These are phyloP conservation scores for Penicillium italicum DNA, from an alignment of 2,329 filamentous ascomycete species.

Conservation along the genomic window DNA sequence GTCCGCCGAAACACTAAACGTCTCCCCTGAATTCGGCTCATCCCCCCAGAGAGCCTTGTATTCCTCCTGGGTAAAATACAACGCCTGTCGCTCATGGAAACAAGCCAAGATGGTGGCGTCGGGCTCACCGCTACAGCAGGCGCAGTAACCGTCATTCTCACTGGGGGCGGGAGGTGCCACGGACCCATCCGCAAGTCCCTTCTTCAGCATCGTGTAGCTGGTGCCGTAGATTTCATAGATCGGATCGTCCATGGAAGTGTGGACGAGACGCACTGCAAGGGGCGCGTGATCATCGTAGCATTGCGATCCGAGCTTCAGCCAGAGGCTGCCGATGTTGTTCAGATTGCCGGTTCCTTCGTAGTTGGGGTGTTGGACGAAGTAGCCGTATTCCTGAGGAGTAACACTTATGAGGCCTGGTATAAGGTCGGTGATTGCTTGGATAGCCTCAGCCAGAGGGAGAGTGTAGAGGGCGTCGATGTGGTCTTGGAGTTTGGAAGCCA, in stretches of 20 bases:
- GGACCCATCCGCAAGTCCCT: conserved; percentile 5
- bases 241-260: conserved; percentile 11
- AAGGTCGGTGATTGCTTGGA: conserved; percentile 13
- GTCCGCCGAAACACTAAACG: neutral
- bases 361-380: conserved; percentile 12
- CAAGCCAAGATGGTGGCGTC: conserved; percentile 14
- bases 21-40: neutral
- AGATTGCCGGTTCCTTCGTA: conserved; percentile 15
- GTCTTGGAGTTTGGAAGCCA: conserved; percentile 3
- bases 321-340: conserved; percentile 15
- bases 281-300: conserved; percentile 19
- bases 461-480: conserved; percentile 13
- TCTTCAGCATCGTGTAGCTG: neutral
- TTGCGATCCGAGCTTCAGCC: conserved; percentile 4
- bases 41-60: conserved; percentile 16
- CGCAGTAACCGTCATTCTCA: conserved; percentile 5
- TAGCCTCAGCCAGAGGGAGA: conserved; percentile 7
- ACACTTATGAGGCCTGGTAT: conserved; percentile 12
- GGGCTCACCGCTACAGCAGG: conserved; percentile 20
- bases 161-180: neutral
- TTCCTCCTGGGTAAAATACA: conserved; percentile 17
- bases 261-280: conserved; percentile 16
- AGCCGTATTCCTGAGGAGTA: conserved; percentile 9
- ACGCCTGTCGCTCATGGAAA: conserved; percentile 11
- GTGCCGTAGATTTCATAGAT: conserved; percentile 15